Evolutionary conservation across 306 rosid species (phyloP).

Genomic region (Gleditsia sinensis): DNA sequence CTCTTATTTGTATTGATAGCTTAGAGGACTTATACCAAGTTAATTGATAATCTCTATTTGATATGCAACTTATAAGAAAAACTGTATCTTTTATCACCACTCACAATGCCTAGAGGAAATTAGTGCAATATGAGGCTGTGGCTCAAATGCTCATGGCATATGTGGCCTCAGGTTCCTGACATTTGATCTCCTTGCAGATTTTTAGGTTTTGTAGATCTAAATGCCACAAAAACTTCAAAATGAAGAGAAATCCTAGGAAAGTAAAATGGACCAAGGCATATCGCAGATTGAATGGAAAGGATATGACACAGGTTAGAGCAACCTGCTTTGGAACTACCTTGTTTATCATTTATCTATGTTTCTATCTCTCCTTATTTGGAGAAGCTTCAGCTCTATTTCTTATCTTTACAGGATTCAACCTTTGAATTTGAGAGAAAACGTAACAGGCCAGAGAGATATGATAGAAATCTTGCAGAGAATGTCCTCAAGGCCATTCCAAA

Average conservation of each 20-base stretch:
- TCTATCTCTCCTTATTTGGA: slow-evolving; percentile 3
- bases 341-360: neutral
- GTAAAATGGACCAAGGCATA: slow-evolving; percentile 94
- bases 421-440: slow-evolving; percentile 76
- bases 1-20: neutral
- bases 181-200: slow-evolving; percentile 47
- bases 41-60: neutral
- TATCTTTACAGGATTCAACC: slow-evolving; percentile 64
- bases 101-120: neutral
- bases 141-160: neutral
- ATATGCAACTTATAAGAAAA: neutral
- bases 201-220: slow-evolving; percentile 89
- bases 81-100: neutral
- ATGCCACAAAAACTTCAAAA: slow-evolving; percentile 95
- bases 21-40: neutral
- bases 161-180: neutral
- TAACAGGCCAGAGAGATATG: slow-evolving; percentile 63
- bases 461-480: slow-evolving; percentile 51
- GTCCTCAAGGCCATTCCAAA: slow-evolving; percentile 55
- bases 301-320: slow-evolving; percentile 77
- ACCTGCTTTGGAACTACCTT: neutral
- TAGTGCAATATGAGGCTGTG: neutral
- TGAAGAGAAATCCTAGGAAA: slow-evolving; percentile 96
- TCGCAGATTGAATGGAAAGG: slow-evolving; percentile 79
- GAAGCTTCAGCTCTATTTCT: neutral